Evolutionary conservation across 2,329 filamentous ascomycete species (phyloP), one percentile per base, ranked within the genome.

Genomic region (Gremmenia infestans): DNA sequence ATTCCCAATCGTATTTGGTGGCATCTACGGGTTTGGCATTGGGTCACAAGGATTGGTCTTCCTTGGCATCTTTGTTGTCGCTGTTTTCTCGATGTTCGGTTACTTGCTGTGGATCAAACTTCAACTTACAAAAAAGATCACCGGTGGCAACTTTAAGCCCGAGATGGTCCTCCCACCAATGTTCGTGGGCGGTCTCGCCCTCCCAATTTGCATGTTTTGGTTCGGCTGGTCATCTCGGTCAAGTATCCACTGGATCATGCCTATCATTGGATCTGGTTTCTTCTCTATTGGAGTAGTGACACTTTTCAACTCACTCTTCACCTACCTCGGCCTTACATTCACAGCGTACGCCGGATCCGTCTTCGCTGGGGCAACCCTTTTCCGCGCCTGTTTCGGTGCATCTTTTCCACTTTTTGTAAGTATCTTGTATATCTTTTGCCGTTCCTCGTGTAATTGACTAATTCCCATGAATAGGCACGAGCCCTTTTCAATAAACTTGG

Each of bases 1-100:
- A 19, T 86, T 86, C 68, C 82, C 82, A 9, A 72, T 83, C 19
- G 81, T 86, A 58, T 87, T 83, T 67, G 74, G 76, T 2, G 74
- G 73, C 40, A 71, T 78, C 63, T 86, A 87, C 68, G 66, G 71
- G 65, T 83, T 87, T 77, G 78, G 74, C 58, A 68, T 78, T 4
- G 80, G 81, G 40, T 65, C 81, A 57, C 70, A 79, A 56, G 81
- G 82, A 19, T 74, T 85, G 14, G 76, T 82, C 52, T 86, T 85
- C 72, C 70, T 83, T 47, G 79, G 77, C 60, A 75, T 85, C 63
- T 71, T 82, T 42, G 74, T 84, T 17, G 73, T 78, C 7, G 28
- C 28, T 9, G 28, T 28, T 28, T 28, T 28, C 28, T 28, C 7
- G 0, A 9, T 28, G 28, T 28, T 28, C 8, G 52, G 72, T 45